These are phyloP conservation scores for Flaveria linearis DNA, from an alignment of 129 eudicot genomes.

Conservation along the genomic window DNA sequence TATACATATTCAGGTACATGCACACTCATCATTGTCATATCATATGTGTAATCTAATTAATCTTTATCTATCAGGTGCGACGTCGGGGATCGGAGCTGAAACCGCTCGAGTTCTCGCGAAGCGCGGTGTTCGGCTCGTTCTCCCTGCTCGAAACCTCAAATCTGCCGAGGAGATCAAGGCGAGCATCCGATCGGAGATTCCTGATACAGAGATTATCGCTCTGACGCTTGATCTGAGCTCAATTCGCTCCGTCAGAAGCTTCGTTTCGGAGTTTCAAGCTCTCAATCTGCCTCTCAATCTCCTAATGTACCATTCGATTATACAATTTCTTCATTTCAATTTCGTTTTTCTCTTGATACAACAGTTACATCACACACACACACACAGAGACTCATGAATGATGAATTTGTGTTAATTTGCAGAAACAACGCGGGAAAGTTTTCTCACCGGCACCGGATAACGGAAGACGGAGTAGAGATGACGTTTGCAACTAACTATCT, in stretches of 20 bases:
- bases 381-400: background rate
- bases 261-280: constrained; percentile 51
- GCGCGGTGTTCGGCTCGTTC: constrained; percentile 27
- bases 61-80: constrained; percentile 58
- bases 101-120: constrained; percentile 41
- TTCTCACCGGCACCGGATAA: constrained; percentile 51
- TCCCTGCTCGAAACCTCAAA: constrained; percentile 34
- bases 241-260: constrained; percentile 62
- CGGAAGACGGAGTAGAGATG: constrained; percentile 90
- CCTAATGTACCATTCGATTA: constrained; percentile 59
- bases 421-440: constrained; percentile 95
- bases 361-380: background rate
- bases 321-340: too few species aligned
- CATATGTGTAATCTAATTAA: background rate
- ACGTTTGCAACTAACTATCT: constrained; percentile 89
- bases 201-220: constrained; percentile 55
- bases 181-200: constrained; percentile 66
- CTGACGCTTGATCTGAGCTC: constrained; percentile 87
- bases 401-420: background rate
- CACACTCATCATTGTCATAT: constrained; percentile 23
- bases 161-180: constrained; percentile 37
- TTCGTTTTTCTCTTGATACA: background rate
- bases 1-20: constrained; percentile 34
- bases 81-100: constrained; percentile 88
- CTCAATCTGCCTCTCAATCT: constrained; percentile 74